Evolutionary conservation across 73 alveolate species (phyloP).

Genomic region (Paramecium pentaurelia): DNA sequence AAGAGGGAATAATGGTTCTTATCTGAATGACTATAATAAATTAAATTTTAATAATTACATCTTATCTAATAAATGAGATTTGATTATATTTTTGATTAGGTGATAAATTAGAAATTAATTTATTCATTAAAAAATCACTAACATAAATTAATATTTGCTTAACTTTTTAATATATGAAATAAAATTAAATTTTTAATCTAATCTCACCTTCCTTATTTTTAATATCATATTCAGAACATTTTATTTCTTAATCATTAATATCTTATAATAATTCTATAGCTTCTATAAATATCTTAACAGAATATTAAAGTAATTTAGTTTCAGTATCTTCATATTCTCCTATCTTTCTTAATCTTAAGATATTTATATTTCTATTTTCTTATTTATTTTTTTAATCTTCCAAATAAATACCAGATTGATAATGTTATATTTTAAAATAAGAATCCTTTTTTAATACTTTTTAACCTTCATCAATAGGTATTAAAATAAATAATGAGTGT

Average conservation of each 20-base stretch:
- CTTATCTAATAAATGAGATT: conserved; percentile 17
- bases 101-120: not conserved
- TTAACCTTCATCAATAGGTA: not conserved
- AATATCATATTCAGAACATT: not conserved
- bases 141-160: not conserved
- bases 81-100: not conserved
- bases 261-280: not conserved
- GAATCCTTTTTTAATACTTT: not conserved
- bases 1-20: conserved; percentile 2
- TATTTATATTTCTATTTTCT: not conserved
- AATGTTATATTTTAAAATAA: not conserved
- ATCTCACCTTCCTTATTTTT: not conserved
- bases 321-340: conserved; percentile 27
- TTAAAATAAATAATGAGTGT: not conserved
- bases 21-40: not conserved
- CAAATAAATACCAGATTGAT: not conserved
- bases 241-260: not conserved
- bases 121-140: not conserved
- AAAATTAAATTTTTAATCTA: not conserved
- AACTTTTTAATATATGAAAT: not conserved
- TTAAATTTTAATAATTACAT: not conserved
- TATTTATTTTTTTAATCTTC: not conserved
- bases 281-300: not conserved
- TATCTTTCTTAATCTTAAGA: not conserved
- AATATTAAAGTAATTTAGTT: not conserved